Evolutionary conservation across 805 yeast genomes (phyloP).

Genomic region (Candida morakotiae): DNA sequence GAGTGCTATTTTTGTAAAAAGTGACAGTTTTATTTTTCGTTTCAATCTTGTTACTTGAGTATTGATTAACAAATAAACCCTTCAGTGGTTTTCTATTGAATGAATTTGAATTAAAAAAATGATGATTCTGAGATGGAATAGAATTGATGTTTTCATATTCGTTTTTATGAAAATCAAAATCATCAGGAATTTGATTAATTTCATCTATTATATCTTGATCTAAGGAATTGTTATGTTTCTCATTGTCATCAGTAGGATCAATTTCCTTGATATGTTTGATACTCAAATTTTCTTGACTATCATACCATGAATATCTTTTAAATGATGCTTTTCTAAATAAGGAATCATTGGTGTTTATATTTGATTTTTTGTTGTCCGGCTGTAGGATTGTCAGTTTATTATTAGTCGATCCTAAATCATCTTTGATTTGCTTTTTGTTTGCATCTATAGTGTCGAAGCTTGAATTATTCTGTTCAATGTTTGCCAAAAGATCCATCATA

Average conservation of each 20-base stretch:
- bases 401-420: conserved; percentile 20
- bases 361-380: neutral
- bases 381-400: conserved; percentile 22
- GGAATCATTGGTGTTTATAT: neutral
- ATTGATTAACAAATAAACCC: conserved; percentile 17
- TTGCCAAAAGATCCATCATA: conserved; percentile 24
- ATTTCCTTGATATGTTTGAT: conserved; percentile 4
- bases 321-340: neutral
- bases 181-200: conserved; percentile 32
- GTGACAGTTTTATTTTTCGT: conserved; percentile 39
- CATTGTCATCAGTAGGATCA: conserved; percentile 5
- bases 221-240: conserved; percentile 11
- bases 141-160: conserved; percentile 13
- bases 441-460: too few relatives aligned
- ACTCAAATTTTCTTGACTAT: conserved; percentile 19
- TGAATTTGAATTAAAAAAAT: conserved; percentile 29
- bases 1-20: conserved; percentile 28
- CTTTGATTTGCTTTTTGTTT: neutral
- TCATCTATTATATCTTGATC: conserved; percentile 34
- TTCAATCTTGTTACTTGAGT: conserved; percentile 30
- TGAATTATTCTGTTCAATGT: conserved; percentile 11
- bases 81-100: conserved; percentile 35
- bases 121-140: too few relatives aligned
- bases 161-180: conserved; percentile 34
- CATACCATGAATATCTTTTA: conserved; percentile 28